Conservation (phyloP, 192 early-diverging fungal species). For the Coemansia sp. region DNA sequence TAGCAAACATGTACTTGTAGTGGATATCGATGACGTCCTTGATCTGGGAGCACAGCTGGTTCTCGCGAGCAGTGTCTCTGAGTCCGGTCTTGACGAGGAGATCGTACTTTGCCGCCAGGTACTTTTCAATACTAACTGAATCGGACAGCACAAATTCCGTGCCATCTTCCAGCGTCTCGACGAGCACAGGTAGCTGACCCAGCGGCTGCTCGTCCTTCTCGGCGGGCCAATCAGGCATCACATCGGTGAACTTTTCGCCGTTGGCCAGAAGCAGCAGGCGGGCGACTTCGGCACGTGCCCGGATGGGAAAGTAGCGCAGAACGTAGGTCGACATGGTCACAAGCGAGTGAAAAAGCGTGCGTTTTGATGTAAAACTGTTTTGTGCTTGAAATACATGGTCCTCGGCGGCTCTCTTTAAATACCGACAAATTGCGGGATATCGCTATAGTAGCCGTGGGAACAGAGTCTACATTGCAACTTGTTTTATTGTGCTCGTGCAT, state of each 20-base stretch:
- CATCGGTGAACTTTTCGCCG: constrained; percentile 29
- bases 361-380: not conserved
- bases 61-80: constrained; percentile 26
- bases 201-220: constrained; percentile 48
- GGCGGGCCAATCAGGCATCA: constrained; percentile 38
- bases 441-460: not conserved
- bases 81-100: constrained; percentile 17
- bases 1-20: not conserved
- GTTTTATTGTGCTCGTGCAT: not conserved
- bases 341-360: not conserved
- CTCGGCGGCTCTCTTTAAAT: too few species aligned
- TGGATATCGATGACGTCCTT: constrained; percentile 4
- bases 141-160: constrained; percentile 42
- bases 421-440: too few species aligned
- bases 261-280: constrained; percentile 39
- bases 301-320: constrained; percentile 32
- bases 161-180: constrained; percentile 23
- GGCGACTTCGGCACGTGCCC: constrained; percentile 24
- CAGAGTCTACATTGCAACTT: too few species aligned
- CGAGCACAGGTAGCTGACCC: constrained; percentile 55
- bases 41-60: constrained; percentile 20
- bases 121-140: constrained; percentile 49
- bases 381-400: too few species aligned
- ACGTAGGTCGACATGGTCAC: not conserved
- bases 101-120: constrained; percentile 44